Conservation (phyloP, 768 basidiomycete genomes). For the Hericium rajendrae region DNA sequence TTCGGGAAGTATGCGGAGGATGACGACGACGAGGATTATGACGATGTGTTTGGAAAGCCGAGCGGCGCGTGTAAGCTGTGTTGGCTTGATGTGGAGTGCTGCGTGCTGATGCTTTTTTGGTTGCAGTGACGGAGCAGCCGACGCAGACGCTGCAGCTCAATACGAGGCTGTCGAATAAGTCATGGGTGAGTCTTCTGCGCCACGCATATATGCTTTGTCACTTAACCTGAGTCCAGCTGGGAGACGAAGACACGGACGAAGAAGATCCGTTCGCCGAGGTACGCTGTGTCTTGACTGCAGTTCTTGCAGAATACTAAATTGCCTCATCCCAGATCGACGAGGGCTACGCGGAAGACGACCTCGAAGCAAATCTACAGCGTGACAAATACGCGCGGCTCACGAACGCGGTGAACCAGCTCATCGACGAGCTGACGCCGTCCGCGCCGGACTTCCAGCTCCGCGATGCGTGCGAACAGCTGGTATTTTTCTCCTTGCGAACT, state of each 20-base stretch:
- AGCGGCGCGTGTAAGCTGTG: slow-evolving; percentile 51
- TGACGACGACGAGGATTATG: slow-evolving; percentile 80
- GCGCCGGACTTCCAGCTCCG: slow-evolving; percentile 77
- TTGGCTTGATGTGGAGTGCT: slow-evolving; percentile 1
- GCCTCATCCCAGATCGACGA: slow-evolving; percentile 66
- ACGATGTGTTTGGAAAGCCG: slow-evolving; percentile 84
- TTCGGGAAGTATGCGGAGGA: slow-evolving; percentile 83
- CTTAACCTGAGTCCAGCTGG: slow-evolving; percentile 36
- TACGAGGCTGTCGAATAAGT: slow-evolving; percentile 79
- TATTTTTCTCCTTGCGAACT: slow-evolving; percentile 21
- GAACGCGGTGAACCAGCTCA: slow-evolving; percentile 69
- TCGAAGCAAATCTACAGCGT: slow-evolving; percentile 84
- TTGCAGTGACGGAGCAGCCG: slow-evolving; percentile 43
- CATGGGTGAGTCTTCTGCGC: slow-evolving; percentile 51
- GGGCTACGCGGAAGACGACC: slow-evolving; percentile 83
- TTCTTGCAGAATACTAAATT: slow-evolving; percentile 1
- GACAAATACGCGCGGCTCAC: slow-evolving; percentile 90
- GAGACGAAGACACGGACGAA: slow-evolving; percentile 79
- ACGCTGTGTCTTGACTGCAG: neutral
- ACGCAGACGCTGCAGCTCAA: slow-evolving; percentile 77
- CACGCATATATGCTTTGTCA: neutral
- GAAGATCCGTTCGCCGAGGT: slow-evolving; percentile 97
- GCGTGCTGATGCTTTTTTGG: neutral
- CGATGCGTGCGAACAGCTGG: slow-evolving; percentile 82
- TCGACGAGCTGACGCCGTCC: slow-evolving; percentile 77